A percentile compares a stretch with the other conserved stretches of the same genome.
Evolutionary conservation across 352 stramenopile genomes (phyloP).

Genomic region (Globisporangium rhizosaccharum): DNA sequence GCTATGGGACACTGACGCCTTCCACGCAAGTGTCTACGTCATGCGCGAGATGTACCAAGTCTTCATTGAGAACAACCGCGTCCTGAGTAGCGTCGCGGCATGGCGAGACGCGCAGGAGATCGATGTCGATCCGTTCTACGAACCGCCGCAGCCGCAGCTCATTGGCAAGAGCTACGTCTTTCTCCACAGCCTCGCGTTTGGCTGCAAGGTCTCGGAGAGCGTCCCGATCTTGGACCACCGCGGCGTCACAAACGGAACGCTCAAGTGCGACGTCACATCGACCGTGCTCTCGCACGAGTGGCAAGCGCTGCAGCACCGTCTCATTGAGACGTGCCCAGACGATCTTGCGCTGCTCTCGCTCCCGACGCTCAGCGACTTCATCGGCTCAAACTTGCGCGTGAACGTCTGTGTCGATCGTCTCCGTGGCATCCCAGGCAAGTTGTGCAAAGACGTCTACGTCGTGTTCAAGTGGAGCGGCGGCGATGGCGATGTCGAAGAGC

Average conservation of each 20-base stretch:
- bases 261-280: slow-evolving; percentile 59
- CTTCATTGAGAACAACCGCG: slow-evolving; percentile 71
- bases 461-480: slow-evolving; percentile 39
- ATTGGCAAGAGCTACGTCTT: slow-evolving; percentile 76
- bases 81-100: slow-evolving; percentile 22
- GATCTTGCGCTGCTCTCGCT: slow-evolving; percentile 31
- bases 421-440: slow-evolving; percentile 56
- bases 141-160: slow-evolving; percentile 52
- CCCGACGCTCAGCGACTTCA: slow-evolving; percentile 35
- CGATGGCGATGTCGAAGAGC: slow-evolving; percentile 16
- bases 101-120: slow-evolving; percentile 30
- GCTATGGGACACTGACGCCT: slow-evolving; percentile 78
- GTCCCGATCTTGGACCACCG: slow-evolving; percentile 55
- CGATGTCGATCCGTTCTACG: slow-evolving; percentile 74
- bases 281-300: slow-evolving; percentile 70
- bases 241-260: slow-evolving; percentile 26
- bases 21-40: slow-evolving; percentile 67
- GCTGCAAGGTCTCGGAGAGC: slow-evolving; percentile 51
- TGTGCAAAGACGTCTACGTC: slow-evolving; percentile 67
- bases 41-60: slow-evolving; percentile 89
- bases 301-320: slow-evolving; percentile 55
- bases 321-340: slow-evolving; percentile 53
- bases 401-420: slow-evolving; percentile 48
- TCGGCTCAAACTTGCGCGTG: slow-evolving; percentile 51
- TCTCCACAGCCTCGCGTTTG: slow-evolving; percentile 52